Evolutionary conservation across 129 eudicot species (phyloP).

Genomic region (sunflower (Helianthus annuus)): DNA sequence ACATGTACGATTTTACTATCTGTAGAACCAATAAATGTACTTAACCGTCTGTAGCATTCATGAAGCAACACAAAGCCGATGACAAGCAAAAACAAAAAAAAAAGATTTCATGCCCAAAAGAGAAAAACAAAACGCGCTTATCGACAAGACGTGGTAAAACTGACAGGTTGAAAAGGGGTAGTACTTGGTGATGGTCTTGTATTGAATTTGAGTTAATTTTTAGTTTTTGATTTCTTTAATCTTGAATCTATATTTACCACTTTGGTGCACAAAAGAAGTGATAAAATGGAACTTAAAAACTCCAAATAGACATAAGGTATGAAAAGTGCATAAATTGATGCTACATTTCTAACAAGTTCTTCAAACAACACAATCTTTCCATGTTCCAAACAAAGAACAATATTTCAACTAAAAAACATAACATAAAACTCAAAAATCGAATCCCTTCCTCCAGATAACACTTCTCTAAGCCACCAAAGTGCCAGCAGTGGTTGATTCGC

Average conservation of each 20-base stretch:
- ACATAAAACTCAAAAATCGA: constrained; percentile 2
- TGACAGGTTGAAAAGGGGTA: too few relatives aligned
- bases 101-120: too few relatives aligned
- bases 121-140: too few relatives aligned
- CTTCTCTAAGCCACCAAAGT: constrained; percentile 48
- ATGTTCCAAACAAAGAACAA: background rate
- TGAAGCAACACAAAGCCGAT: too few relatives aligned
- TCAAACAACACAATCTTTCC: constrained; percentile 26
- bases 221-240: too few relatives aligned
- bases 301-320: background rate
- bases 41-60: too few relatives aligned
- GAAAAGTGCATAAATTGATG: background rate
- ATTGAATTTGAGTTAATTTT: too few relatives aligned
- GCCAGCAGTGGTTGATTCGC: constrained; percentile 55
- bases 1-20: too few relatives aligned
- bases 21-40: too few relatives aligned
- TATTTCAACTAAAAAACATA: constrained; percentile 11
- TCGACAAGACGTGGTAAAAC: too few relatives aligned
- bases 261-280: background rate
- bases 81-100: too few relatives aligned
- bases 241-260: background rate
- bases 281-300: background rate
- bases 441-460: background rate
- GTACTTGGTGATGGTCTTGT: too few relatives aligned
- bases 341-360: constrained; percentile 15